A percentile compares a stretch with the other conserved stretches of the same genome.
These are phyloP conservation scores for Akanthomyces lecanii DNA, from an alignment of 2,329 filamentous ascomycete genomes.

Conservation along the genomic window DNA sequence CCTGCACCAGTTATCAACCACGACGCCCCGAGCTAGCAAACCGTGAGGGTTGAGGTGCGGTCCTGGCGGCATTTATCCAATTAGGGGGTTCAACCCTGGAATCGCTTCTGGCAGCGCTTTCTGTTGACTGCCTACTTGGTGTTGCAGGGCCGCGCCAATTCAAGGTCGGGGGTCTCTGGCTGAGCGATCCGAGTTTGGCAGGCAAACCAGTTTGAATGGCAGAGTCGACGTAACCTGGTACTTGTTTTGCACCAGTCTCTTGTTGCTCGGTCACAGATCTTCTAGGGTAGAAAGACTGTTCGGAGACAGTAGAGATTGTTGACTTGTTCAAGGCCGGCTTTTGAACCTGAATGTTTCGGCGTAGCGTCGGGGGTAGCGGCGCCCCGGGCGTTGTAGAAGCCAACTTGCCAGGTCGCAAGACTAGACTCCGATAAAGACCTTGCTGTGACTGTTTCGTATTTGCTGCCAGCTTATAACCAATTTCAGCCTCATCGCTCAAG, in stretches of 20 bases:
- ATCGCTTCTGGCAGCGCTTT: background rate
- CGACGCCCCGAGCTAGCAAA: background rate
- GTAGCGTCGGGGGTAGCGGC: conserved; percentile 20
- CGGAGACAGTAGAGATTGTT: background rate
- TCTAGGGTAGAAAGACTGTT: background rate
- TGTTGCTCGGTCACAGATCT: background rate
- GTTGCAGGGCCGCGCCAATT: background rate
- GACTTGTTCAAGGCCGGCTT: background rate
- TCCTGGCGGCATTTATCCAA: background rate
- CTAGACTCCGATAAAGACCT: background rate
- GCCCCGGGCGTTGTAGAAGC: conserved; percentile 24
- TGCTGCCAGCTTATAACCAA: background rate
- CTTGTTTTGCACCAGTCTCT: background rate
- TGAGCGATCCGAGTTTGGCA: background rate
- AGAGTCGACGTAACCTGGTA: background rate
- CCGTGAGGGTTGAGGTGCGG: background rate
- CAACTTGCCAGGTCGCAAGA: conserved; percentile 2
- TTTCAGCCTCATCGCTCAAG: conserved; percentile 21
- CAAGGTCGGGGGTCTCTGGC: background rate
- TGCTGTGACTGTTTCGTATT: background rate
- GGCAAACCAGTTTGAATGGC: background rate
- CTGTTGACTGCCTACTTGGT: background rate
- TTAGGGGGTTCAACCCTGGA: background rate
- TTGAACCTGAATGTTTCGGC: background rate
- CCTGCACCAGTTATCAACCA: background rate